Evolutionary conservation across 345 rosid genomes (phyloP).

Genomic region (Hypericum androsaemum): DNA sequence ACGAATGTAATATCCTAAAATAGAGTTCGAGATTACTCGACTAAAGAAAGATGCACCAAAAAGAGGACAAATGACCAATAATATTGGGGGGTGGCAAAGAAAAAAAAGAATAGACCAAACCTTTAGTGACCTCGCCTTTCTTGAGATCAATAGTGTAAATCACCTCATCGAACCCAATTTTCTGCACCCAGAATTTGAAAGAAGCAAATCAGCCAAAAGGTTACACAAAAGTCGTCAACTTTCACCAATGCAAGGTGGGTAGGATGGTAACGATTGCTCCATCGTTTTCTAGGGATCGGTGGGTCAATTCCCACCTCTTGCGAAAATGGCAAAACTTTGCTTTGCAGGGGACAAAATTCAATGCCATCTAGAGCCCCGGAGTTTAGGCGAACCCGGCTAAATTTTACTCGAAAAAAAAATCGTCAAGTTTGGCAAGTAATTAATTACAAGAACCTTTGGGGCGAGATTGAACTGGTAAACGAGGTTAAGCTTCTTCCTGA

Average conservation of each 20-base stretch:
- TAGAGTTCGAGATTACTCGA: no score
- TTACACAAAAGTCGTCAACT: not conserved
- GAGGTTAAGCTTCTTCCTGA: conserved; percentile 61
- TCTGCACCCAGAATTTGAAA: conserved; percentile 28
- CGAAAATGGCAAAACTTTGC: no score
- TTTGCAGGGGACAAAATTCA: no score
- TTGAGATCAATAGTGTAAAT: conserved; percentile 69
- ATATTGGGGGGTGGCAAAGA: not conserved
- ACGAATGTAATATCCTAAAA: no score
- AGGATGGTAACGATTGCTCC: no score
- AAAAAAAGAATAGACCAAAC: conserved; percentile 25
- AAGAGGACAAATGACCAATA: not conserved
- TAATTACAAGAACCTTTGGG: conserved; percentile 50
- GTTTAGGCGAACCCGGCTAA: no score
- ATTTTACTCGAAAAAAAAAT: not conserved
- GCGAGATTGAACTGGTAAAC: conserved; percentile 88
- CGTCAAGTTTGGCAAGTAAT: not conserved
- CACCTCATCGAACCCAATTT: conserved; percentile 84
- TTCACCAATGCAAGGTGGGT: no score
- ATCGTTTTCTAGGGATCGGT: no score
- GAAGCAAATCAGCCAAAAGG: not conserved
- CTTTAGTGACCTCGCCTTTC: conserved; percentile 82
- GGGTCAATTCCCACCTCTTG: no score
- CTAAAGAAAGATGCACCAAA: not conserved
- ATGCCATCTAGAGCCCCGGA: no score